phyloP scores from a whole-genome alignment of 2,329 filamentous ascomycete species.

The Mollisia scopiformis region DNA sequence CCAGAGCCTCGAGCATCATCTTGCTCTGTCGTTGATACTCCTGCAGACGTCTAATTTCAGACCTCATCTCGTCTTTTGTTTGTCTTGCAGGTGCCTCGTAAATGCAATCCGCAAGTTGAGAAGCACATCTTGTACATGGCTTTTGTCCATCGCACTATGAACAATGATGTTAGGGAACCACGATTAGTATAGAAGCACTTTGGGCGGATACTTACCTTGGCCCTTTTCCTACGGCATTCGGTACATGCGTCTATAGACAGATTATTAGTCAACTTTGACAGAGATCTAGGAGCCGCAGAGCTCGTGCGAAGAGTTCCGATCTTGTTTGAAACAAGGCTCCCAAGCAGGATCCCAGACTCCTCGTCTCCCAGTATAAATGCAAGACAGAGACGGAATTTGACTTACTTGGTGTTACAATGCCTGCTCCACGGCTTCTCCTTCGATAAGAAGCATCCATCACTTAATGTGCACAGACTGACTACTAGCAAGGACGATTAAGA shows the following conservation, averaged over 20 bases:
- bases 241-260: conserved; percentile 37
- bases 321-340: too few relatives aligned
- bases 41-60: conserved; percentile 60
- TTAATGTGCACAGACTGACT: neutral
- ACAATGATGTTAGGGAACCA: conserved; percentile 34
- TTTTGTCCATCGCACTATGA: conserved; percentile 60
- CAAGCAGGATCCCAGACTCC: too few relatives aligned
- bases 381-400: too few relatives aligned
- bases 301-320: too few relatives aligned
- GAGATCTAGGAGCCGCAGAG: too few relatives aligned
- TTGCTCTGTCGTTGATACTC: conserved; percentile 58
- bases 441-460: conserved; percentile 23
- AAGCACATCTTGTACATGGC: conserved; percentile 53
- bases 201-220: conserved; percentile 28
- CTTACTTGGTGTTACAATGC: conserved; percentile 35
- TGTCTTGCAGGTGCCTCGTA: conserved; percentile 67
- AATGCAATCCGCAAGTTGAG: conserved; percentile 58
- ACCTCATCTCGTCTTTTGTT: conserved; percentile 63
- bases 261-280: too few relatives aligned
- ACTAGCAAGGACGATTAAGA: neutral
- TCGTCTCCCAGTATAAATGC: too few relatives aligned
- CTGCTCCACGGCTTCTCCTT: conserved; percentile 33
- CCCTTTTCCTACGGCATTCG: conserved; percentile 37
- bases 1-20: conserved; percentile 56
- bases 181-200: neutral